Base-by-base conservation (phyloP, 306 rosid species). In the Delonix regia region DNA sequence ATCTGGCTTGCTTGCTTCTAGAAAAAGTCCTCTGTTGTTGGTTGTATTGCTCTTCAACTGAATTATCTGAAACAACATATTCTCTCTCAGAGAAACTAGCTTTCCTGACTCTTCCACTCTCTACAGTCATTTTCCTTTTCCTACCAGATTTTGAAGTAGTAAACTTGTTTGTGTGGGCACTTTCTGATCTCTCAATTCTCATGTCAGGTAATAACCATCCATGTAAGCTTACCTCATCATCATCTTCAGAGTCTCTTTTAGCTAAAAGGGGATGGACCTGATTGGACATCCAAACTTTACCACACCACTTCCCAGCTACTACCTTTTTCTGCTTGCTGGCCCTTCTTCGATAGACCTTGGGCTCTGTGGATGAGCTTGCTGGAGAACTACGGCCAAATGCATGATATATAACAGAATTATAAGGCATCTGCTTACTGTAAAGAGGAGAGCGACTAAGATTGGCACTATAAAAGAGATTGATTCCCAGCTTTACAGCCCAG, bases 301-400 rank as follows among this genome's bases (percentile, higher is more conserved):
- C 98, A 36, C 99, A 96, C 99, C 99, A 96, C 88, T 90, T 93
- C 48, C 99, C 99, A 41, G 91, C 98, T 86, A 96, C 97, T 21
- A 89, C 78, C 82, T 92, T 93, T 88, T 87, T 96, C 85, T 84
- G 94, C 80, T 75, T 88, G 84, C 86, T 83, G 45, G 84, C 38
- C 86, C 96, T 91, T 89, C 93, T 95, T 80, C 75, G 87, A 81
- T 84, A 87, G 75, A 89, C 90, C 81, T 87, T 89, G 47, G 85
- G 86, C 78, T 89, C 88, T 41, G 69, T 57, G 15, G 97, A 82
- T 7, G 85, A 87, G 85, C 80, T 81, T 77, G 86, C 82, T 4
- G 87, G 87, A 81, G 96, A 80, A 78, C 87, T 81, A 78, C 96
- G 86, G 56, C 98, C 99, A 87, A 96, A 96, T 81, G 93, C 97